Percentiles rank a stretch among this genome's conserved stretches.
Evolutionary conservation across 1,139 yeast genomes (phyloP).

Genomic region (Yamadazyma buinensis): DNA sequence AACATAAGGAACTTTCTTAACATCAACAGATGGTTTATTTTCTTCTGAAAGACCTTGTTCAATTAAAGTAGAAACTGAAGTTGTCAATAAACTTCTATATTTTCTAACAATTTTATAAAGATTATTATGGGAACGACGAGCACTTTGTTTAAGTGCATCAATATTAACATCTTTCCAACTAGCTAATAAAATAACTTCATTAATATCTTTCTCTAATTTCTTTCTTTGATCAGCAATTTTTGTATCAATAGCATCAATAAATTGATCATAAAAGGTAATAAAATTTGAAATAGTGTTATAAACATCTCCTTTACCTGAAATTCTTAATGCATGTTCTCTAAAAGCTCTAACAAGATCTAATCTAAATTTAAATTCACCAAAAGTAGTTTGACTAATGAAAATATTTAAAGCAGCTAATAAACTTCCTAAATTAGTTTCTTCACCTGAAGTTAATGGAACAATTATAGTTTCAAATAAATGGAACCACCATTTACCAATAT

Average conservation of each 20-base stretch:
- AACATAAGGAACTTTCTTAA: constrained; percentile 11
- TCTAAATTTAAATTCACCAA: constrained; percentile 67
- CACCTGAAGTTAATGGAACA: constrained; percentile 38
- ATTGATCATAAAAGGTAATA: constrained; percentile 64
- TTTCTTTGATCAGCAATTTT: constrained; percentile 45
- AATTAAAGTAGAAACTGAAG: constrained; percentile 52
- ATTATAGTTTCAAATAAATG: constrained; percentile 74
- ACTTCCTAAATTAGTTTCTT: constrained; percentile 21
- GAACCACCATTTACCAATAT: constrained; percentile 86
- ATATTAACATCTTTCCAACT: constrained; percentile 97
- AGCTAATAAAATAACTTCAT: constrained; percentile 82
- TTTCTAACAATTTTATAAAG: constrained; percentile 83
- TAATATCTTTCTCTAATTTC: constrained; percentile 69
- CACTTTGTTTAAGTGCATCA: constrained; percentile 90
- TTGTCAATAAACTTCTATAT: constrained; percentile 62
- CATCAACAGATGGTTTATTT: constrained; percentile 7
- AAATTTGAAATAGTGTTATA: constrained; percentile 57
- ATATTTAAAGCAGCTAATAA: constrained; percentile 69
- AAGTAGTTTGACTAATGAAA: constrained; percentile 70
- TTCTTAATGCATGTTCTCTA: constrained; percentile 40
- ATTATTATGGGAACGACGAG: constrained; percentile 79
- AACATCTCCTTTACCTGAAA: constrained; percentile 18
- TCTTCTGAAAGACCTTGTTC: constrained; percentile 53
- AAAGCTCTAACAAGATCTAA: constrained; percentile 62
- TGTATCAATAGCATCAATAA: constrained; percentile 43